These are phyloP conservation scores for Daldinia bambusicola DNA, from an alignment of 495 filamentous ascomycete genomes.

Conservation along the genomic window DNA sequence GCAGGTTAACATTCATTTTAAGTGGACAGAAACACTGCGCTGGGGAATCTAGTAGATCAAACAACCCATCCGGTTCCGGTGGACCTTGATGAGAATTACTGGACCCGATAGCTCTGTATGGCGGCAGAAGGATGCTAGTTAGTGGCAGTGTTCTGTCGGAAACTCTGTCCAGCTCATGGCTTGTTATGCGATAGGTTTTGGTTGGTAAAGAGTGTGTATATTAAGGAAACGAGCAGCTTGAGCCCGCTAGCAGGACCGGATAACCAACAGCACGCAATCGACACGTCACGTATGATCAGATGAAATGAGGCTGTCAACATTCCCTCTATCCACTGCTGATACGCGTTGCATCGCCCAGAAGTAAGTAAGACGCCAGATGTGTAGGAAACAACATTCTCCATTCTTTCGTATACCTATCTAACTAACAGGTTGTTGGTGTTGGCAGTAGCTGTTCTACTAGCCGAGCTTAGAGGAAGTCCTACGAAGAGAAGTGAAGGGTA, in stretches of 20 bases:
- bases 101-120: not conserved
- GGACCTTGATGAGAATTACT: not conserved
- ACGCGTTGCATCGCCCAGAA: too few species aligned
- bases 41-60: not conserved
- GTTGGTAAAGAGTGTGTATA: not conserved
- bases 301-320: not conserved
- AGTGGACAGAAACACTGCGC: not conserved
- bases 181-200: not conserved
- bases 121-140: not conserved
- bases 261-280: not conserved
- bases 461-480: too few species aligned
- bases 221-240: not conserved
- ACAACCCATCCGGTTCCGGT: not conserved
- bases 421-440: too few species aligned
- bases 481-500: too few species aligned
- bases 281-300: not conserved
- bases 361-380: too few species aligned
- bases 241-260: not conserved
- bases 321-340: too few species aligned
- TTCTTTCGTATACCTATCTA: too few species aligned
- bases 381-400: too few species aligned
- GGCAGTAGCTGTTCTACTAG: too few species aligned
- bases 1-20: not conserved
- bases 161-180: not conserved
- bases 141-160: constrained; percentile 1